phyloP scores from a whole-genome alignment of 495 filamentous ascomycete species.

The Lasiosphaeria miniovina region DNA sequence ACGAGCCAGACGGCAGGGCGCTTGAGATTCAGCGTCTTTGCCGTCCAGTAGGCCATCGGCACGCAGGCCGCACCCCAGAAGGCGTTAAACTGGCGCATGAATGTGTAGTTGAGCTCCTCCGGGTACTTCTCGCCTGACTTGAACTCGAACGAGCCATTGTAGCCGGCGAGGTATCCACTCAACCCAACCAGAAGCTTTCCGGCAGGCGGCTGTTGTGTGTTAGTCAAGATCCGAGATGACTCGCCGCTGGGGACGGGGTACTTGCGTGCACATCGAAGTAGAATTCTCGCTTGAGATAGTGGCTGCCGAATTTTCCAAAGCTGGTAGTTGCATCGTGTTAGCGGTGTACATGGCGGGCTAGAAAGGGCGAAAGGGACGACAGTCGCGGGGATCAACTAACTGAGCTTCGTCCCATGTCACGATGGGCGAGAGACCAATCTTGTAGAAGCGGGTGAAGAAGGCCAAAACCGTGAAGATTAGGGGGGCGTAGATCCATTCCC shows the following conservation, averaged over 20 bases:
- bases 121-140: slow-evolving; percentile 97
- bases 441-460: slow-evolving; percentile 93
- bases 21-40: slow-evolving; percentile 81
- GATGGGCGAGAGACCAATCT: slow-evolving; percentile 90
- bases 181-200: slow-evolving; percentile 98
- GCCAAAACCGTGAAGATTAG: slow-evolving; percentile 82
- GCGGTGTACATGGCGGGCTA: slow-evolving; percentile 15
- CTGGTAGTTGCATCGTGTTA: slow-evolving; percentile 45
- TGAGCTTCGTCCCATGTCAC: slow-evolving; percentile 99
- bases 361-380: too few relatives aligned
- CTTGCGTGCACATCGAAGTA: slow-evolving; percentile 85
- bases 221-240: slow-evolving; percentile 17
- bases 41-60: slow-evolving; percentile 92
- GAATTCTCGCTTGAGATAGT: slow-evolving; percentile 97
- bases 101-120: slow-evolving; percentile 90
- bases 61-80: slow-evolving; percentile 90
- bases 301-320: slow-evolving; percentile 98
- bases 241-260: slow-evolving; percentile 16
- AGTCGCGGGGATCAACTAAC: slow-evolving; percentile 51
- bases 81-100: slow-evolving; percentile 97
- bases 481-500: slow-evolving; percentile 85
- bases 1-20: slow-evolving; percentile 89
- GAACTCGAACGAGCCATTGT: slow-evolving; percentile 99
- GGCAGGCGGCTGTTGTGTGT: slow-evolving; percentile 70
- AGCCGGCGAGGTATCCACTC: slow-evolving; percentile 91